phyloP scores from a whole-genome alignment of 2,329 filamentous ascomycete species.

The Colletotrichum salicis region DNA sequence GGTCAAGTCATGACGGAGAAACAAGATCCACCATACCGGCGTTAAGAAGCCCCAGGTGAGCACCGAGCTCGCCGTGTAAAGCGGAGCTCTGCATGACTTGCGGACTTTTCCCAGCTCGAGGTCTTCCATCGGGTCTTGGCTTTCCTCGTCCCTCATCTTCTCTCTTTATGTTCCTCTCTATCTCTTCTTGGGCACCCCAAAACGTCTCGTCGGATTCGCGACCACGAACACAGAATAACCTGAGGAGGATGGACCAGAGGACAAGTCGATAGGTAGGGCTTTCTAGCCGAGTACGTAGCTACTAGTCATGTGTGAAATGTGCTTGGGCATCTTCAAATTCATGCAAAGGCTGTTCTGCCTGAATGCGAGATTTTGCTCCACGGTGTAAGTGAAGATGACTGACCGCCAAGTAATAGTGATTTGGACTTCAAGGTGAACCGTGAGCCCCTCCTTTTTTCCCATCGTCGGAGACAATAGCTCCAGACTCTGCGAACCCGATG shows the following conservation, averaged over 20 bases:
- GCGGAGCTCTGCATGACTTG: background rate
- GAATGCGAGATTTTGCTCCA: background rate
- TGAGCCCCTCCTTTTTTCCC: background rate
- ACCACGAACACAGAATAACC: too few relatives aligned
- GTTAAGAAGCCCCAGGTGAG: background rate
- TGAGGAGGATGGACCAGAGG: too few relatives aligned
- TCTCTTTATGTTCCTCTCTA: background rate
- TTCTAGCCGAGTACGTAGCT: background rate
- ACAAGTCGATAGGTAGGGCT: background rate
- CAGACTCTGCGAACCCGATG: background rate
- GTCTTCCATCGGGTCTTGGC: background rate
- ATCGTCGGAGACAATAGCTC: background rate
- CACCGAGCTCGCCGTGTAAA: background rate
- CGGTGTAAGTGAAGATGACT: background rate
- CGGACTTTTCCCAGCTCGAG: background rate
- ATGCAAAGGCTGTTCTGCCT: background rate
- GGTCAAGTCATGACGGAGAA: background rate
- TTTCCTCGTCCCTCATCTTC: background rate
- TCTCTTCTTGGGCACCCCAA: background rate
- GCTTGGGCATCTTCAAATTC: background rate
- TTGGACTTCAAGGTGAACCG: background rate
- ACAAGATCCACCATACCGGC: background rate
- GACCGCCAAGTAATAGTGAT: background rate
- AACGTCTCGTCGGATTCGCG: background rate
- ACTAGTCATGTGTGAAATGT: background rate